Evolutionary conservation across 192 early-diverging fungal species (phyloP), one percentile per base, ranked within the genome.

Genomic region (Chytriomyces sp.): DNA sequence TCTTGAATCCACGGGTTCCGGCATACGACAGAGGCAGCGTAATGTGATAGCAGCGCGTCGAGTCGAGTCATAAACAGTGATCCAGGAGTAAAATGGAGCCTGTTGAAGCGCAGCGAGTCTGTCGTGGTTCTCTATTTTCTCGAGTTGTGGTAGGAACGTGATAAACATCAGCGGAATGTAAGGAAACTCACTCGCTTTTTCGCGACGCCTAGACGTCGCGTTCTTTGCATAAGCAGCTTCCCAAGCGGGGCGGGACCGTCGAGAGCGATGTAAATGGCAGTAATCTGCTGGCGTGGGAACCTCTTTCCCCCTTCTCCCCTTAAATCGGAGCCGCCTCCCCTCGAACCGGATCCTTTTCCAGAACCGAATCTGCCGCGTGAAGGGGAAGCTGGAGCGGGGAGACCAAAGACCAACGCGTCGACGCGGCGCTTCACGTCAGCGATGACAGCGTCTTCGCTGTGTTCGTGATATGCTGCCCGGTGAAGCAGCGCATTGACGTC

Each of bases 191-290:
- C 63, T 19, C 63, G 7, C 30, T 49, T 40, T 39, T 65, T 65
- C 3, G 63, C 8, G 6, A 22, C 31, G 6, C 8, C 63, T 5
- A 4, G 25, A 17, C 63, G 8, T 26, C 63, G 37, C 26, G 63
- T 12, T 10, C 63, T 38, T 41, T 65, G 63, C 40, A 65, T 12
- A 1, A 49, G 7, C 63, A 65, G 49, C 63, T 65, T 65, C 40
- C 39, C 17, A 7, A 52, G 28, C 39, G 63, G 63, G 39, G 40
- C 39, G 10, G 44, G 63, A 32, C 63, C 44, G 44, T 65, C 63
- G 63, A 65, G 10, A 26, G 41, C 63, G 7, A 65, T 14, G 34
- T 49, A 65, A 8, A 65, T 19, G 22, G 63, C 30, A n/a, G n/a
- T n/a, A n/a, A n/a, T n/a, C n/a, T n/a, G n/a, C n/a, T n/a, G n/a